Base-by-base conservation (phyloP, 2,329 filamentous ascomycete species). In the Epichloe sibirici region DNA sequence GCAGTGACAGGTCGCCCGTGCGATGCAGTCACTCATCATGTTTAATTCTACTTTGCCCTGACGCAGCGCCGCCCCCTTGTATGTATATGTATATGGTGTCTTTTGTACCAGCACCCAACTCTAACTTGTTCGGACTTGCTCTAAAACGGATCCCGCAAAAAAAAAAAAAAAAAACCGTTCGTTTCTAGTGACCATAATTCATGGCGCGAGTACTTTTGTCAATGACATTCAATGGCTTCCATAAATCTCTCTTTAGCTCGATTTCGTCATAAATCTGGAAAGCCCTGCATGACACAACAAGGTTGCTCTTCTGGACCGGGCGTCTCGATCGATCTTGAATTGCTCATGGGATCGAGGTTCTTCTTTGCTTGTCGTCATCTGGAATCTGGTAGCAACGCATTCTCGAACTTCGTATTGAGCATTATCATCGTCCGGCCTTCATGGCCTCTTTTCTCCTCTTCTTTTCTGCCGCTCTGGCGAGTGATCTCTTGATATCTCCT, bases 401-500 rank as follows among this genome's bases (percentile, higher is more conserved):
- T 39, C 31, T 31, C 9, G 31, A 31, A 9, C 31, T 31, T 4
- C 31, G 31, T 8, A 31, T 31, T 11, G 48, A 17, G 45, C 37
- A 48, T 47, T 51, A 51, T 71, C 63, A 72, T 55, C 69, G 68
- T 25, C 70, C 71, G 9, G 69, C 68, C 74, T 69, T 80, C 71
- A 77, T 76, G 23, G 78, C 77, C 60, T 78, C 73, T 61, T 77
- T 80, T 53, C 82, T 73, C 58, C 74, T 75, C 63, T 82, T 74
- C 72, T 78, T 83, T 57, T 85, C 80, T 1, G 72, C 67, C 0
- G 81, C 74, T 23, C 77, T 70, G 56, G 74, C 71, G 35, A 86
- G 70, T 3, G 81, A 79, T 39, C 79, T 82, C 71, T 86, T 90
- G 59, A 95, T 83, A 55, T 96, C 90, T 51, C 90, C 88, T 67